Percentiles rank a stretch among this genome's conserved stretches.
These are phyloP conservation scores for Mortierella sp. DNA, from an alignment of 371 early-diverging fungal species.

Conservation along the genomic window DNA sequence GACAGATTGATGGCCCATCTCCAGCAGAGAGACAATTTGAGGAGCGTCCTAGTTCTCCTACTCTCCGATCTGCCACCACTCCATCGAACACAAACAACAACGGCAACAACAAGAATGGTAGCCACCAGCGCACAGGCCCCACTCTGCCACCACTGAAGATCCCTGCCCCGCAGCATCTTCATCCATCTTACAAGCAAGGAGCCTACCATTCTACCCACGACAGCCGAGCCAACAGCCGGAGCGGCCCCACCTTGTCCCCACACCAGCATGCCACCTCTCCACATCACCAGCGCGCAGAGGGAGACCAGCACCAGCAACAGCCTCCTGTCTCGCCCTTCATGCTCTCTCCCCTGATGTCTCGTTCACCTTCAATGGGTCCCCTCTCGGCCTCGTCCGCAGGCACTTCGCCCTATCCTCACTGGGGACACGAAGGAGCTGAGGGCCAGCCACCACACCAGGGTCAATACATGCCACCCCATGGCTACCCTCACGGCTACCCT, in stretches of 20 bases:
- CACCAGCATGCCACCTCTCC: constrained; percentile 26
- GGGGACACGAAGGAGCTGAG: constrained; percentile 39
- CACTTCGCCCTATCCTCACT: constrained; percentile 33
- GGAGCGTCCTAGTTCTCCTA: constrained; percentile 14
- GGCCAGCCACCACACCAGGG: constrained; percentile 10
- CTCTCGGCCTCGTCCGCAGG: constrained; percentile 18
- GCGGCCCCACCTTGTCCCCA: constrained; percentile 15
- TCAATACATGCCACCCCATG: constrained; percentile 49
- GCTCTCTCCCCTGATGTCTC: constrained; percentile 41
- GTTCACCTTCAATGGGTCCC: constrained; percentile 43
- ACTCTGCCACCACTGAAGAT: constrained; percentile 49
- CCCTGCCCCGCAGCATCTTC: constrained; percentile 43
- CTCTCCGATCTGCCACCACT: background rate
- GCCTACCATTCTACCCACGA: constrained; percentile 4
- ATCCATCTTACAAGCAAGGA: constrained; percentile 34
- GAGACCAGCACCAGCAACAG: constrained; percentile 12
- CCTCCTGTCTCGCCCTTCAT: constrained; percentile 43
- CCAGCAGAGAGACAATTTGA: constrained; percentile 14
- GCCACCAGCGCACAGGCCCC: constrained; percentile 26
- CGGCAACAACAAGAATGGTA: background rate
- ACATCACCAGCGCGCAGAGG: constrained; percentile 9
- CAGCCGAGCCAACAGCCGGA: constrained; percentile 12
- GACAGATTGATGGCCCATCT: background rate
- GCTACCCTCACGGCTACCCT: constrained; percentile 44
- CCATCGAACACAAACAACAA: background rate